These are phyloP conservation scores for Beauveria caledonica DNA, from an alignment of 2,329 filamentous ascomycete species.

Conservation along the genomic window DNA sequence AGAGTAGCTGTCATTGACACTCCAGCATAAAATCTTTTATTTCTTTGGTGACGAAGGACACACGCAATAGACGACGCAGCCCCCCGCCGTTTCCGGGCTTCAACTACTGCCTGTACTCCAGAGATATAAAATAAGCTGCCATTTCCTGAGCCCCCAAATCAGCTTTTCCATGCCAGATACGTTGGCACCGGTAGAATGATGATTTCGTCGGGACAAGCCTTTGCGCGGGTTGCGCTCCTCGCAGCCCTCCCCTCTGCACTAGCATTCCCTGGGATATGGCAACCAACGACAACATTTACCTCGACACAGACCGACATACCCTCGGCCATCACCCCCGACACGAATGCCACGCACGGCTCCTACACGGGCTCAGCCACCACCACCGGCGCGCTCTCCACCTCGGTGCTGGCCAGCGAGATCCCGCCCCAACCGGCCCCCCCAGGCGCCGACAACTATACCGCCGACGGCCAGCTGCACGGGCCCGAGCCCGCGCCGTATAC, in stretches of 20 bases:
- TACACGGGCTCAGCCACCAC: slow-evolving; percentile 59
- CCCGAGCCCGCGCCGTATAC: slow-evolving; percentile 63
- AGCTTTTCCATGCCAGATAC: neutral
- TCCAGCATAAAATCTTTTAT: neutral
- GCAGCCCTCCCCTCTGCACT: neutral
- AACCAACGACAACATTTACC: neutral
- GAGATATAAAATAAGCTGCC: neutral
- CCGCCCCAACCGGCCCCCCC: slow-evolving; percentile 20
- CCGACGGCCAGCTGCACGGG: slow-evolving; percentile 60
- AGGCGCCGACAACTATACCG: slow-evolving; percentile 62
- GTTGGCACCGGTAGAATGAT: neutral
- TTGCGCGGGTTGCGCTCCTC: neutral
- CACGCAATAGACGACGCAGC: neutral
- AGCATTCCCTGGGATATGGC: neutral
- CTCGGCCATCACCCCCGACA: neutral
- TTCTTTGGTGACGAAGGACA: neutral
- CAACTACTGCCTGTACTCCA: neutral
- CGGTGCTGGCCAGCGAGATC: slow-evolving; percentile 49
- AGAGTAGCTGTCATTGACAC: neutral
- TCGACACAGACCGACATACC: neutral
- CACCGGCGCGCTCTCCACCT: slow-evolving; percentile 58
- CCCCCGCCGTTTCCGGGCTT: neutral
- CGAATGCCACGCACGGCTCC: slow-evolving; percentile 45
- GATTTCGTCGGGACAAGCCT: neutral
- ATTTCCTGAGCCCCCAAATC: neutral